Conservation (phyloP, 2,329 filamentous ascomycete genomes). For the Polychaeton citri region DNA sequence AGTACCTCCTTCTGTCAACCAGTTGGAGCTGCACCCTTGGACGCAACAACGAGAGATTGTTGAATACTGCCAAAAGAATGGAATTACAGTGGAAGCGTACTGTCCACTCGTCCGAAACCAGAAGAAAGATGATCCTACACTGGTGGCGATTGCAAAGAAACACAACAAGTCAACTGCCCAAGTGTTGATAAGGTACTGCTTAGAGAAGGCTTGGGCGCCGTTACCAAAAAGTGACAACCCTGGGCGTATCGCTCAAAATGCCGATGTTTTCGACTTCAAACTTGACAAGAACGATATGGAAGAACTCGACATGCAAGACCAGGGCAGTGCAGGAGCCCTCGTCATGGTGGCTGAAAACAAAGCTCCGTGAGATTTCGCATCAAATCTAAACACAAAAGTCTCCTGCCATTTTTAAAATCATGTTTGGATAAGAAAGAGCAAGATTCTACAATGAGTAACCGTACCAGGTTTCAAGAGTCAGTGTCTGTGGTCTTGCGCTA, state of each 20-base stretch:
- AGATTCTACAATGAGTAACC: neutral
- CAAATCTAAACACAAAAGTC: neutral
- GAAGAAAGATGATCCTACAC: conserved; percentile 54
- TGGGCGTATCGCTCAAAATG: conserved; percentile 53
- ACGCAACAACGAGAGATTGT: conserved; percentile 50
- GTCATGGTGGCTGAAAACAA: conserved; percentile 20
- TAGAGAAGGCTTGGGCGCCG: conserved; percentile 62
- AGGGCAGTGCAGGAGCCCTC: conserved; percentile 18
- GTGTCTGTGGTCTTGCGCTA: neutral
- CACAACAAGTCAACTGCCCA: conserved; percentile 63
- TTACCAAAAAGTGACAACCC: conserved; percentile 62
- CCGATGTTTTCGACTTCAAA: conserved; percentile 47
- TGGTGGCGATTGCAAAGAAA: conserved; percentile 55
- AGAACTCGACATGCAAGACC: conserved; percentile 36
- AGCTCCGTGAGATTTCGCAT: neutral
- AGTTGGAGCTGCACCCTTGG: conserved; percentile 66
- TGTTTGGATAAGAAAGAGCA: neutral
- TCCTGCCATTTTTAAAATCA: neutral
- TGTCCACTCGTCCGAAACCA: conserved; percentile 56
- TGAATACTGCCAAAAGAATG: conserved; percentile 43
- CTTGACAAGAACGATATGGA: conserved; percentile 45
- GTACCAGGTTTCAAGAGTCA: neutral
- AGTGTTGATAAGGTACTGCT: conserved; percentile 64
- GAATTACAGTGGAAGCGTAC: conserved; percentile 50
- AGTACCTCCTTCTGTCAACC: conserved; percentile 57